A percentile compares a stretch with the other conserved stretches of the same genome.
phyloP scores from a whole-genome alignment of 371 early-diverging fungal species.

The Encephalitozoon romaleae region DNA sequence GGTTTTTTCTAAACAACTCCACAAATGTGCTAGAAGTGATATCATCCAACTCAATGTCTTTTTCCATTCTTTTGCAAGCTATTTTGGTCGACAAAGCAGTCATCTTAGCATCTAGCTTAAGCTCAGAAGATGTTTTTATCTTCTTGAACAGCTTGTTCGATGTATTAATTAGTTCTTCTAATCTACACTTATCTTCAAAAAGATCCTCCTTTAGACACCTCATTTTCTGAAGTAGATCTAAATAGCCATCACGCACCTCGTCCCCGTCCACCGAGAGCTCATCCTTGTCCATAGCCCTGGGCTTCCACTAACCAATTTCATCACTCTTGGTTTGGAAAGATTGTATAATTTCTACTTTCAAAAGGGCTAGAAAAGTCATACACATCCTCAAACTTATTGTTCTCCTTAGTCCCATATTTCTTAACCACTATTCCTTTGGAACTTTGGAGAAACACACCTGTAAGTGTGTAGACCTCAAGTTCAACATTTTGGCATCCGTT shows the following conservation, averaged over 20 bases:
- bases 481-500: conserved; percentile 18
- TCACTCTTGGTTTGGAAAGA: not conserved
- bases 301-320: not conserved
- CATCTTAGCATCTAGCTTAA: conserved; percentile 53
- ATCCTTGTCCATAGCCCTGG: not conserved
- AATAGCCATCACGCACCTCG: conserved; percentile 29
- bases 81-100: conserved; percentile 29
- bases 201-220: conserved; percentile 29
- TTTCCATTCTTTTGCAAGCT: conserved; percentile 22
- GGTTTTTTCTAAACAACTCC: not conserved
- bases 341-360: conserved; percentile 14
- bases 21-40: conserved; percentile 20
- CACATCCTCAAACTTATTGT: conserved; percentile 12
- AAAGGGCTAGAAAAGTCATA: conserved; percentile 30
- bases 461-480: not conserved
- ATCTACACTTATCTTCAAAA: conserved; percentile 19
- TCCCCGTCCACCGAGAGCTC: not conserved
- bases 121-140: conserved; percentile 41
- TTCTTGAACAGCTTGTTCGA: conserved; percentile 40
- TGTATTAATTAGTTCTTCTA: conserved; percentile 34
- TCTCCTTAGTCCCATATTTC: not conserved
- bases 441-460: conserved; percentile 23
- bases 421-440: conserved; percentile 2
- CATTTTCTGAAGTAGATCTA: conserved; percentile 38
- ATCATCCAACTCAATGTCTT: conserved; percentile 25